phyloP scores from a whole-genome alignment of 2,329 filamentous ascomycete genomes.

The Calonectria montana region DNA sequence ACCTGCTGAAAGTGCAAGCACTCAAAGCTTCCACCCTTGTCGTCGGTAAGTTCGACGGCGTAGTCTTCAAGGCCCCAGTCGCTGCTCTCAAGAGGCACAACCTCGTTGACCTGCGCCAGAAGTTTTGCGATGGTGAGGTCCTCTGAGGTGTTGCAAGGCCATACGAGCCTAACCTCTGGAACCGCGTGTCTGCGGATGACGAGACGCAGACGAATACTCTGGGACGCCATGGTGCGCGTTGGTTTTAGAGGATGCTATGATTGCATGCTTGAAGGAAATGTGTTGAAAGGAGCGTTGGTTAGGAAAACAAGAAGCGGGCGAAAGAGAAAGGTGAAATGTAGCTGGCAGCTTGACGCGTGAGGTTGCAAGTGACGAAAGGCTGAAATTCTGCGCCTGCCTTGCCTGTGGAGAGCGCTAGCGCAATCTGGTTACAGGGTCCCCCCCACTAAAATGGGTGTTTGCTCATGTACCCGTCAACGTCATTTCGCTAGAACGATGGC shows the following conservation, averaged over 20 bases:
- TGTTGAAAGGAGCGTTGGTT: constrained; percentile 5
- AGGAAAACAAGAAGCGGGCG: not conserved
- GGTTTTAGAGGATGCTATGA: constrained; percentile 11
- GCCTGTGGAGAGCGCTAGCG: constrained; percentile 10
- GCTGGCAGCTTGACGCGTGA: constrained; percentile 20
- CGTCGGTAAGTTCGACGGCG: constrained; percentile 76
- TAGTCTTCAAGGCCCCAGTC: constrained; percentile 94
- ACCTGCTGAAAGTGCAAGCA: constrained; percentile 87
- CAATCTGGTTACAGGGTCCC: constrained; percentile 14
- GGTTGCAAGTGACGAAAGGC: constrained; percentile 7
- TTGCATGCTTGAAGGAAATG: constrained; percentile 31
- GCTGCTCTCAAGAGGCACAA: constrained; percentile 82
- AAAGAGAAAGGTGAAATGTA: constrained; percentile 4
- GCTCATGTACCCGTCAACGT: not conserved
- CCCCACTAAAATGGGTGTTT: constrained; percentile 8
- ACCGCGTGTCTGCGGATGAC: constrained; percentile 78
- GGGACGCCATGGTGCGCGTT: constrained; percentile 42
- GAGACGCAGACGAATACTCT: constrained; percentile 76
- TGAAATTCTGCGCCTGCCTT: constrained; percentile 17
- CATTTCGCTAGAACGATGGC: not conserved
- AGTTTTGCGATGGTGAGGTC: constrained; percentile 80
- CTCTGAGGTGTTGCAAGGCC: constrained; percentile 69
- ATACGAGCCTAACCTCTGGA: constrained; percentile 78
- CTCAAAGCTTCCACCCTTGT: constrained; percentile 75
- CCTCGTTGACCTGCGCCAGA: constrained; percentile 81